Evolutionary conservation across 1,284 basidiomycete genomes (phyloP).

Genomic region (Trametes pubescens): DNA sequence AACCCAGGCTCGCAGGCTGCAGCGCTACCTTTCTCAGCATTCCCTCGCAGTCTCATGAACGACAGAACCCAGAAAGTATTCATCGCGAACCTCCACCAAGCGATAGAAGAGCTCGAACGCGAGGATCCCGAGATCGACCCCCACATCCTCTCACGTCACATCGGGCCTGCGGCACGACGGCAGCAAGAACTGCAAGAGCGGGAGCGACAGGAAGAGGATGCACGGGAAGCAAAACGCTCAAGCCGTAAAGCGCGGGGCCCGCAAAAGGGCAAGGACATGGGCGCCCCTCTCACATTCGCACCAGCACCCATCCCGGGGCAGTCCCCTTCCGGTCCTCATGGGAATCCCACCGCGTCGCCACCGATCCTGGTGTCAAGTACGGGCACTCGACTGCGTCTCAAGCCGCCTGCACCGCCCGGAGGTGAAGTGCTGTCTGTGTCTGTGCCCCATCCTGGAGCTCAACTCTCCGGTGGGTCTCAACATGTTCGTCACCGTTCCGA

Average conservation of each 20-base stretch:
- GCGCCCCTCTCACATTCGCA: slow-evolving; percentile 37
- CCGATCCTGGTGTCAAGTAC: slow-evolving; percentile 49
- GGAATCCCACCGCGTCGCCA: slow-evolving; percentile 25
- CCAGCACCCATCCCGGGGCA: slow-evolving; percentile 30
- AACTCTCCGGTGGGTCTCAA: slow-evolving; percentile 27
- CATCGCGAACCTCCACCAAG: slow-evolving; percentile 54
- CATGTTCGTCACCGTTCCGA: slow-evolving; percentile 35
- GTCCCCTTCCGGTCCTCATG: slow-evolving; percentile 27
- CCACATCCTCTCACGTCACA: slow-evolving; percentile 53
- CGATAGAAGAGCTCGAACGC: slow-evolving; percentile 54
- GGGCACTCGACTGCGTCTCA: slow-evolving; percentile 52
- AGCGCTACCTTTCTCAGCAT: slow-evolving; percentile 49
- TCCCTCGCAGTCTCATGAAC: slow-evolving; percentile 55
- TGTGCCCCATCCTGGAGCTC: slow-evolving; percentile 18
- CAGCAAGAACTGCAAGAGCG: slow-evolving; percentile 52
- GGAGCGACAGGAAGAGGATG: slow-evolving; percentile 52
- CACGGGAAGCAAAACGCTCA: slow-evolving; percentile 47
- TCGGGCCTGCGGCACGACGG: slow-evolving; percentile 54
- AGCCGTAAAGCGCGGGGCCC: slow-evolving; percentile 37
- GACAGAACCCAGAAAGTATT: slow-evolving; percentile 47
- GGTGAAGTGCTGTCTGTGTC: slow-evolving; percentile 26
- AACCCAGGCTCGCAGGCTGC: slow-evolving; percentile 33
- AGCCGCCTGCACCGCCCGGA: slow-evolving; percentile 43
- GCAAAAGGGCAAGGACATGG: slow-evolving; percentile 51
- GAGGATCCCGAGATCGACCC: slow-evolving; percentile 58